Base-by-base conservation (phyloP, 2,329 filamentous ascomycete species). In the Phialophora expanda region DNA sequence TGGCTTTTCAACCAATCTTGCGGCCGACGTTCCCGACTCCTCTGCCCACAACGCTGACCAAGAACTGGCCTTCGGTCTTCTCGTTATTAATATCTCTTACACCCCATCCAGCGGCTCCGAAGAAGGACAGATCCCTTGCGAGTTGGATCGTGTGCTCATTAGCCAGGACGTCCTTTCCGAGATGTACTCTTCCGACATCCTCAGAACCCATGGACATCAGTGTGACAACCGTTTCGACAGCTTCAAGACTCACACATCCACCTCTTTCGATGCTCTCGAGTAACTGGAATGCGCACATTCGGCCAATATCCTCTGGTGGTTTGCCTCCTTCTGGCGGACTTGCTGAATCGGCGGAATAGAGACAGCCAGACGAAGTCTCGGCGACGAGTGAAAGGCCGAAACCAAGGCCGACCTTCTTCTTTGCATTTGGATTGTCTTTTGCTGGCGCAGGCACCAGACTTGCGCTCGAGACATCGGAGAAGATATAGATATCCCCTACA, bases 191-290 rank as follows among this genome's bases (percentile, higher is more conserved):
- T 4, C 95, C 95, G 14, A 99, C 93, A 77, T 99, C 95, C 76
- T 98, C 95, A 0, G 90, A 92, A 0, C 95, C 95, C 95, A 99
- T 98, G 38, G 93, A 92, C 95, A 99, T 99, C 69, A 99, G 82
- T 20, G 89, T 91, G 61, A 99, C 78, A 70, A 97, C 85, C 0
- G 90, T 94, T 2, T 87, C 83, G 4, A 89, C 88, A 2, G 92
- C 90, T 2, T 90, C 85, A 14, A 83, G 84, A 61, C 88, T 89
- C 2, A 91, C 90, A 76, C 92, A 97, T 0, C 95, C 95, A 11
- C 93, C 94, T 72, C 89, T 86, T 59, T 86, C 86, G 67, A 98
- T 89, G 24, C 88, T 85, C 78, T 98, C 93, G 12, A 99, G 82
- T 58, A 99, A 81, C 78, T 97, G 93, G 76, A 91, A 92, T 17